These are phyloP conservation scores for Cyclotella atomus DNA, from an alignment of 108 stramenopile genomes.

Conservation along the genomic window DNA sequence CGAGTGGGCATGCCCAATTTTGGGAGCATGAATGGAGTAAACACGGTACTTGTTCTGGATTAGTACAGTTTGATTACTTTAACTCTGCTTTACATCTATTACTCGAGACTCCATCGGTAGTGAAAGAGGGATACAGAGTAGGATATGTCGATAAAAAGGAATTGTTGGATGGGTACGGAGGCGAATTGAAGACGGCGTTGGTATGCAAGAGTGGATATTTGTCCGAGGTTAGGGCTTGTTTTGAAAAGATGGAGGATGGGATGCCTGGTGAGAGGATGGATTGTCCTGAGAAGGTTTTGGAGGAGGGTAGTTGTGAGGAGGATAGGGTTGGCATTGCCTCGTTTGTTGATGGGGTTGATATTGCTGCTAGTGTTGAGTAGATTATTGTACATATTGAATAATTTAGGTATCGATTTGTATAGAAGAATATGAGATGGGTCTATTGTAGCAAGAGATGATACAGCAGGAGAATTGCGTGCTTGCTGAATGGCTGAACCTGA, in stretches of 20 bases:
- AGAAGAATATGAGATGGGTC: too few species aligned
- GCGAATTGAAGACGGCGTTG: conserved; percentile 12
- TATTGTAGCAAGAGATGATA: too few species aligned
- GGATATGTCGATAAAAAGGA: conserved; percentile 26
- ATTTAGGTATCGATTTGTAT: too few species aligned
- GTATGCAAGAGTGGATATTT: conserved; percentile 53
- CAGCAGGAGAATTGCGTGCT: too few species aligned
- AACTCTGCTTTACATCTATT: conserved; percentile 36
- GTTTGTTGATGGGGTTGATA: not conserved
- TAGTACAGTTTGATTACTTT: conserved; percentile 64
- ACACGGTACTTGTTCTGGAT: conserved; percentile 71
- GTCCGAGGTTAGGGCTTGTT: conserved; percentile 59
- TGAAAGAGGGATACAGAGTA: conserved; percentile 29
- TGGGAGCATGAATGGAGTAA: conserved; percentile 78
- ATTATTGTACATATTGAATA: too few species aligned
- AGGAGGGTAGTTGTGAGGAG: conserved; percentile 41
- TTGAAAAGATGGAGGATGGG: conserved; percentile 32
- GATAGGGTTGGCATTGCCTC: conserved; percentile 16
- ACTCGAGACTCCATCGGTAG: conserved; percentile 51
- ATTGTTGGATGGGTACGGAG: conserved; percentile 45
- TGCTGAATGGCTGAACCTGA: too few species aligned
- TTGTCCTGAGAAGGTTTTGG: conserved; percentile 43
- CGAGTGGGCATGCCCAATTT: conserved; percentile 36
- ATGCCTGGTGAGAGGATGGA: conserved; percentile 39
- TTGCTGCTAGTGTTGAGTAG: not conserved